A percentile compares a stretch with the other conserved stretches of the same genome.
These are phyloP conservation scores for Pichia sp. DNA, from an alignment of 1,139 yeast species.

Conservation along the genomic window DNA sequence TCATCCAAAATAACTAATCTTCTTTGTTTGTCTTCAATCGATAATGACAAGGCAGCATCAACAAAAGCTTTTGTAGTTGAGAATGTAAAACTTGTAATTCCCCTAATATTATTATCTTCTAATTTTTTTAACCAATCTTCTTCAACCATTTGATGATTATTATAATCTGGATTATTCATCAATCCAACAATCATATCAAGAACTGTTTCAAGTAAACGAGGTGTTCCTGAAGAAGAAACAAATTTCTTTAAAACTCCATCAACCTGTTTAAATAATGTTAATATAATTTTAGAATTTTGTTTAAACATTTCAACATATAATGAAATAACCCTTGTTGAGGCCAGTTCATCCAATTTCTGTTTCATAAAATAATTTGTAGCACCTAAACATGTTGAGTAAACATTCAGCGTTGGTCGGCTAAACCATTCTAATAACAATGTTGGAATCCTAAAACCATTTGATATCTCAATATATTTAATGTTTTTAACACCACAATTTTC, in stretches of 20 bases:
- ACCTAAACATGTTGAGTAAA: slow-evolving; percentile 36
- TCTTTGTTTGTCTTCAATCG: background rate
- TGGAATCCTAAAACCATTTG: slow-evolving; percentile 42
- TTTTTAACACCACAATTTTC: slow-evolving; percentile 42
- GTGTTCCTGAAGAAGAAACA: slow-evolving; percentile 19
- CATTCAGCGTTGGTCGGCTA: slow-evolving; percentile 25
- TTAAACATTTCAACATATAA: slow-evolving; percentile 37
- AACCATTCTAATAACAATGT: slow-evolving; percentile 33
- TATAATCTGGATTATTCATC: slow-evolving; percentile 20
- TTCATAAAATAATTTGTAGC: slow-evolving; percentile 48
- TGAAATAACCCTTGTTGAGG: slow-evolving; percentile 48
- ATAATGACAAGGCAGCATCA: background rate
- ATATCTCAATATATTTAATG: slow-evolving; percentile 30
- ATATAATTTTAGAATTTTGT: slow-evolving; percentile 18
- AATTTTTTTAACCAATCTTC: slow-evolving; percentile 1
- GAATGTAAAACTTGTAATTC: slow-evolving; percentile 9
- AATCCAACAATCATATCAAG: slow-evolving; percentile 21
- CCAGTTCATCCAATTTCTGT: slow-evolving; percentile 45
- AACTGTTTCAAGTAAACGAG: slow-evolving; percentile 21
- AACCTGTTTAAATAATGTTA: slow-evolving; percentile 18
- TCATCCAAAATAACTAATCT: background rate
- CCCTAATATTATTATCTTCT: slow-evolving; percentile 1
- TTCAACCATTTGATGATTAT: background rate
- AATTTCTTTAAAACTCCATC: slow-evolving; percentile 20
- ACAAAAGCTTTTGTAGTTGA: background rate